Base-by-base conservation (phyloP, 2,329 filamentous ascomycete genomes). In the Alternaria viburni region DNA sequence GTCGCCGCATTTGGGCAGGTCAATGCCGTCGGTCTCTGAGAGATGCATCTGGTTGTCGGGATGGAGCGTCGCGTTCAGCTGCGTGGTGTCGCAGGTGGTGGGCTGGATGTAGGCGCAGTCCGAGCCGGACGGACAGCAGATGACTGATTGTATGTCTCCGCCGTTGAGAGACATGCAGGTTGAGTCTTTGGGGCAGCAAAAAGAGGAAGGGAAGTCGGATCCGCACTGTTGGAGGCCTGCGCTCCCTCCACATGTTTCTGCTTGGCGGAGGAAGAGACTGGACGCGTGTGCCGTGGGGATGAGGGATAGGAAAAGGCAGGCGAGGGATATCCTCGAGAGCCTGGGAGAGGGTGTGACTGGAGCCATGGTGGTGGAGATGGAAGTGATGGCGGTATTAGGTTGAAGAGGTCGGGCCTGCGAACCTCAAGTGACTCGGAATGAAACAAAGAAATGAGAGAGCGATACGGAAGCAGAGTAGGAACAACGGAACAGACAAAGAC, bases 1-100 rank as follows among this genome's bases (percentile, higher is more conserved):
- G 17, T 71, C 75, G 13, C 86, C 89, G 70, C 91, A 93, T 19
- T 79, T 83, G 2, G 81, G 79, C 13, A 93, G 81, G 11, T 82
- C 80, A 10, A 85, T 59, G 19, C 70, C 83, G 17, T 83, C 82
- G 28, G 91, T 86, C 9, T 88, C 85, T 10, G 87, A 88, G 0
- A 91, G 91, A 79, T 93, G 91, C 71, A 93, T 82, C 26, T 86
- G 83, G 30, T 88, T 88, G 25, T 83, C 79, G 11, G 89, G 88
- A 66, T 88, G 81, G 17, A 80, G 69, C 9, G 80, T 83, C 3
- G 87, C 84, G 70, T 93, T 86, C 74, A 93, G 89, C 47, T 86
- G 82, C 7, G 75, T 76, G 59, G 90, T 73, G 67, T 91, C 86
- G 82, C 91, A 93, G 43, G 84, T 84, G 64, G 93, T 89, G 28